A percentile compares a stretch with the other conserved stretches of the same genome.
These are phyloP conservation scores for Gossypium mustelinum DNA, from an alignment of 345 rosid species.

Conservation along the genomic window DNA sequence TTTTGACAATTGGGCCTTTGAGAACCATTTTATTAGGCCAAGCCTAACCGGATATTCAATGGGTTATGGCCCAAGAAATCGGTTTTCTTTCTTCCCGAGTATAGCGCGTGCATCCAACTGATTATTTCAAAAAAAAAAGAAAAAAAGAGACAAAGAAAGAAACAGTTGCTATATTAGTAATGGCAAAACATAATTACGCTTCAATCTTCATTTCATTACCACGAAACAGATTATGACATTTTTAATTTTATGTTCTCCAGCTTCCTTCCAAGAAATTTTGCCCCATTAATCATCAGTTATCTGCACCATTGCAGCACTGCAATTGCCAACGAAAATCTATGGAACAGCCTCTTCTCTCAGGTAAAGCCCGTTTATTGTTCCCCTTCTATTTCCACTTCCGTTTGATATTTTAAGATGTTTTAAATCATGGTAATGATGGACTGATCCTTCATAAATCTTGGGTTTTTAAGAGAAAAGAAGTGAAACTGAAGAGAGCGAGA, in stretches of 20 bases:
- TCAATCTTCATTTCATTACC: background rate
- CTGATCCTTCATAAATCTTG: background rate
- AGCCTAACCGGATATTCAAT: too few species aligned
- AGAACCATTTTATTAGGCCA: background rate
- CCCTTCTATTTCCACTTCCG: background rate
- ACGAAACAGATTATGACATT: background rate
- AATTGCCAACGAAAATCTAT: background rate
- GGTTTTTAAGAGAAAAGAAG: conserved; percentile 38
- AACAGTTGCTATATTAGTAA: too few species aligned
- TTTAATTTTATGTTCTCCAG: background rate
- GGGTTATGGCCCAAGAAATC: background rate
- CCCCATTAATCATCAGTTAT: background rate
- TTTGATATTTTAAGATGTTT: background rate
- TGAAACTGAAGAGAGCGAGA: conserved; percentile 46
- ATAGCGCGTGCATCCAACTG: too few species aligned
- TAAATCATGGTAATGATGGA: background rate
- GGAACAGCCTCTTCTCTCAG: conserved; percentile 22
- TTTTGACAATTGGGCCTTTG: background rate
- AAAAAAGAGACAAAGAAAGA: too few species aligned
- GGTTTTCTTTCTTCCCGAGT: background rate
- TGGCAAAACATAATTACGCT: background rate
- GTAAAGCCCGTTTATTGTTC: background rate
- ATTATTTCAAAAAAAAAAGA: too few species aligned
- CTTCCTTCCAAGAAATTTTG: conserved; percentile 27
- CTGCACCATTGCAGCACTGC: background rate